These are phyloP conservation scores for Diaporthe ampelina DNA, from an alignment of 2,329 filamentous ascomycete species.

Conservation along the genomic window DNA sequence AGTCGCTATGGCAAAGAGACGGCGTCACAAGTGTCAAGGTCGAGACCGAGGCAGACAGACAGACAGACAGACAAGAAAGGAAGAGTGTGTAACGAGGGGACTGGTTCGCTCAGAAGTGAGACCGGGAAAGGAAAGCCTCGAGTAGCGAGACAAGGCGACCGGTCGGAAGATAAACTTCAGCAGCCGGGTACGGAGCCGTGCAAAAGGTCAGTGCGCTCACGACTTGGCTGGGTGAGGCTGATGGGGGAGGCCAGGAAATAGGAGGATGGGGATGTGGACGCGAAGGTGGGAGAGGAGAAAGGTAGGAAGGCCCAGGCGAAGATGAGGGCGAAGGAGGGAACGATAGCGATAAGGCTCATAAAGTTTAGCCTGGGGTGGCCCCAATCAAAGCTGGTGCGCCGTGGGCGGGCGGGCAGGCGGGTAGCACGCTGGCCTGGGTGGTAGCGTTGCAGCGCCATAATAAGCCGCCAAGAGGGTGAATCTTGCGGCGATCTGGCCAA, in stretches of 20 bases:
- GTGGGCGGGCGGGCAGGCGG: constrained; percentile 17
- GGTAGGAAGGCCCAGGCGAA: background rate
- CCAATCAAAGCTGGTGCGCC: constrained; percentile 4
- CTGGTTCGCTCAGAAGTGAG: constrained; percentile 31
- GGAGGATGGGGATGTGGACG: constrained; percentile 26
- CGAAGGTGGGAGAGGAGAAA: background rate
- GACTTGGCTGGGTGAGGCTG: background rate
- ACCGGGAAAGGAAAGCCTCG: constrained; percentile 7
- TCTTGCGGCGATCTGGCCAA: constrained; percentile 35
- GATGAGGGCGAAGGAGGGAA: background rate
- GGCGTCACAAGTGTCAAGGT: constrained; percentile 13
- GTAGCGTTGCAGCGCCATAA: constrained; percentile 20
- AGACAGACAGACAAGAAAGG: constrained; percentile 10
- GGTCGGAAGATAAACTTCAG: constrained; percentile 29
- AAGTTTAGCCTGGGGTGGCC: constrained; percentile 21
- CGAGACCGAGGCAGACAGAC: constrained; percentile 3
- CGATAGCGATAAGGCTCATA: constrained; percentile 34
- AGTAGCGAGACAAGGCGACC: constrained; percentile 20
- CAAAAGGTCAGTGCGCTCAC: constrained; percentile 29
- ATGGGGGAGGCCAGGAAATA: constrained; percentile 10
- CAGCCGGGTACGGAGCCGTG: constrained; percentile 19
- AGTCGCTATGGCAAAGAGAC: constrained; percentile 9
- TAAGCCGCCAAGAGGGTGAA: constrained; percentile 31
- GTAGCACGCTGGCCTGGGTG: background rate
- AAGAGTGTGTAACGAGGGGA: constrained; percentile 40